Base-by-base conservation (phyloP, 164 flowering plant species). In the Saururus chinensis region DNA sequence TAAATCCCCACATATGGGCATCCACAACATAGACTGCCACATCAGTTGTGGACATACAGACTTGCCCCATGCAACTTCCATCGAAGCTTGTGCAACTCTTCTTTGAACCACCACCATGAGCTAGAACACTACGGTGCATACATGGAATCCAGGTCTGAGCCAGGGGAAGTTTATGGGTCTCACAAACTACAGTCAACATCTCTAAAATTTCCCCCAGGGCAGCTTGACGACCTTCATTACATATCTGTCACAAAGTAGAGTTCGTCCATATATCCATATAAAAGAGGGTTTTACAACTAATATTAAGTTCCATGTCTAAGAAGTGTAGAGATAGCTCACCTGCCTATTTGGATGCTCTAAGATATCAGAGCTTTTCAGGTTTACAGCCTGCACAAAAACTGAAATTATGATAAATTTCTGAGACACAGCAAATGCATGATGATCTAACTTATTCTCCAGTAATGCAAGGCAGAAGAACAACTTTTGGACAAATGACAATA, bases 131-230 rank as follows among this genome's bases (percentile, higher is more conserved):
- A 22, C 96, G 84, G 70, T 90, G 95, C 77, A 73, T 76, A 81
- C 99, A 93, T 13, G 99, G 97, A 65, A 93, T 89, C 99, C 99
- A 93, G 3, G 99, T 93, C 75, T 93, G 99, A 62, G 96, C 96
- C 66, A 93, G 70, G n/a, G 99, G 97, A 60, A 93, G 64, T 52
- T 84, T 84, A 70, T 88, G 84, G 53, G 85, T 82, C 75, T 93
- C 99, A 77, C 99, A 87, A 0, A 86, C 89, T 53, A 78, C 79
- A 0, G 87, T 85, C 64, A 93, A 66, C 72, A 90, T 79, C 80
- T 90, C 95, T 75, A 93, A 73, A 70, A 93, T 93, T 74, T 93
- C 99, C 60, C 83, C 81, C 66, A 95, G 70, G 22, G 95, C 96
- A 65, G 80, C 78, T 67, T 90, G 92, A 42, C 90, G 93, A 68